Evolutionary conservation across 495 filamentous ascomycete species (phyloP), one percentile per base, ranked within the genome.

Genomic region (Aspergillus leporis): DNA sequence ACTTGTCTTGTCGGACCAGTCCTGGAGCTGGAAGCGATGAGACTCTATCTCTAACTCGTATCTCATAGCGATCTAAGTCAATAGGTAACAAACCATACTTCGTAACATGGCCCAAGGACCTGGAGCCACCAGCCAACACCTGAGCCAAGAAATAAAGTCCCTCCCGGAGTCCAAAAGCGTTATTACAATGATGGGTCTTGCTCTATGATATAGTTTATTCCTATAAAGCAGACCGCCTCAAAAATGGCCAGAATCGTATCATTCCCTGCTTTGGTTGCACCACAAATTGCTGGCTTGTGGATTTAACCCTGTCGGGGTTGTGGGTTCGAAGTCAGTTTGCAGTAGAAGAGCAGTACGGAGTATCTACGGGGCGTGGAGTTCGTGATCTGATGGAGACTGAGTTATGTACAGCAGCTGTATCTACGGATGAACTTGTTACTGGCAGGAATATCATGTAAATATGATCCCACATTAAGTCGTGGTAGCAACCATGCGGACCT

Each of bases 201-300:
- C 38, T 41, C 16, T 1, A 41, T n/a, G 25, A 3, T 1, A 47
- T 47, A 23, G 43, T 23, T 47, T 4, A 13, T 45, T 19, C 18
- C 18, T 4, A 45, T 7, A 19, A 45, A 14, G 16, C 13, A 47
- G 43, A 47, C 43, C 43, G 43, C 19, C 5, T 47, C 12, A 19
- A 23, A 2, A 16, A 41, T 2, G 32, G 25, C 5, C 40, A n/a
- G n/a, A 43, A 5, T 43, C 40, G 43, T 47, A 23, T 23, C 43
- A 23, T 23, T 47, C 43, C 43, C 21, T 47, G 43, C 43, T 47
- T 47, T 47, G 7, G 19, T 47, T 47, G 43, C 43, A 47, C 19
- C 21, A 47, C 43, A 19, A 47, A 47, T 47, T 23, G 19, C 19
- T 23, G 43, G 23, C 43, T 47, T n/a, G 43, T 47, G 43, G 19